Evolutionary conservation across 179 eudicot genomes (phyloP), one percentile per base, ranked within the genome.

Genomic region (Carnegiea gigantea): DNA sequence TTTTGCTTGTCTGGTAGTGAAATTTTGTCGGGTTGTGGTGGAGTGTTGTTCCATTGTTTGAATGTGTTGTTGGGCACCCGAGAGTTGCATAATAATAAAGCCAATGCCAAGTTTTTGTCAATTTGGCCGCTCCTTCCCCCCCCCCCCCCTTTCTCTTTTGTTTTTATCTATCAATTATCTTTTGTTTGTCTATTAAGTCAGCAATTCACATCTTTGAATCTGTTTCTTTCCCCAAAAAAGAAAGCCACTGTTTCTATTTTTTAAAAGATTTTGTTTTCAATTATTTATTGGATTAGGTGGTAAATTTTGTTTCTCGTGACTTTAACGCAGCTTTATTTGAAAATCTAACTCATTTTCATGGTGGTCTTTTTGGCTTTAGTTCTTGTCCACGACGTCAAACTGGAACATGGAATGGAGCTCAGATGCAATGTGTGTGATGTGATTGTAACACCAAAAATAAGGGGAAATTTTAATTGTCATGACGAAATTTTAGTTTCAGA

Each of bases 41-140:
- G 17, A 68, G 79, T 48, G 36, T 24, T 21, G 76, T 68, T 81
- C 72, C 18, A 54, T 84, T 84, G 84, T 84, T 81, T 84, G 84
- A 84, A 81, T 74, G 38, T 84, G 84, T 65, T 51, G 57, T 33
- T 33, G 36, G 36, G 36, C 1, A 33, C 2, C n/a, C n/a, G n/a
- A n/a, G 57, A 7, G 20, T 51, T 81, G 79, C 78, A 46, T 51
- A 84, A 73, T 73, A 84, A 73, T 73, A 73, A 79, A 84, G 79
- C 81, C 86, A 84, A 78, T 78, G 77, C 64, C 79, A 78, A 64
- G 86, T 84, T 84, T 33, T 81, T 81, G 79, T 84, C 86, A 81
- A 70, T 70, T 84, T 80, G 70, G 64, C 81, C 72, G 54, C 71
- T 30, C 65, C 70, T 33, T 28, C 6, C 53, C 28, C 20, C 14